These are phyloP conservation scores for Leptosphaerulina australis DNA, from an alignment of 2,329 filamentous ascomycete species.

Conservation along the genomic window DNA sequence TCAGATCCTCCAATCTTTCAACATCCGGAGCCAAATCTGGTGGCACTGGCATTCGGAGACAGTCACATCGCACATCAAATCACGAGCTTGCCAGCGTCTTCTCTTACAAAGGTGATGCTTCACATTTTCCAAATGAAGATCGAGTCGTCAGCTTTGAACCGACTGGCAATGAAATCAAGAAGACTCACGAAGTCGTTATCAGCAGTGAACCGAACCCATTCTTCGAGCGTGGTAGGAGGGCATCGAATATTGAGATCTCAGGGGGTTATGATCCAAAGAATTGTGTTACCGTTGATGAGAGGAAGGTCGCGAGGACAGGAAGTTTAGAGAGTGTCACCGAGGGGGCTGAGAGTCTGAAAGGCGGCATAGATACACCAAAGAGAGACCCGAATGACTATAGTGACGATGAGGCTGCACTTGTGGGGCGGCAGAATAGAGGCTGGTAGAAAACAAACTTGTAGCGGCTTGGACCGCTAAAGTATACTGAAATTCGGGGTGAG, in stretches of 20 bases:
- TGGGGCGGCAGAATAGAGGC: constrained; percentile 16
- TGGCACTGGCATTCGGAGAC: constrained; percentile 3
- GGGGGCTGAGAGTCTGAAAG: constrained; percentile 32
- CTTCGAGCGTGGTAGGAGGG: constrained; percentile 14
- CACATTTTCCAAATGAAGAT: constrained; percentile 11
- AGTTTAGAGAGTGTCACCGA: constrained; percentile 35
- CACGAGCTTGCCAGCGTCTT: constrained; percentile 37
- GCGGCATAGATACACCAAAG: constrained; percentile 19
- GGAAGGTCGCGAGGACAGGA: constrained; percentile 17
- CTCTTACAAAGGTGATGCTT: constrained; percentile 23
- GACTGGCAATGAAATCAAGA: constrained; percentile 39
- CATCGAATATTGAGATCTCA: constrained; percentile 20
- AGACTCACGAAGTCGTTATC: constrained; percentile 37
- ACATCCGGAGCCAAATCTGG: constrained; percentile 21
- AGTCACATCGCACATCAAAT: constrained; percentile 21
- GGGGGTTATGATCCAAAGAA: constrained; percentile 10
- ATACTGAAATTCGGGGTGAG: too few species aligned
- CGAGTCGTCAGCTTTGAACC: constrained; percentile 31
- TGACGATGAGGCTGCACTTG: constrained; percentile 34
- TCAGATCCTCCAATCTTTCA: constrained; percentile 38
- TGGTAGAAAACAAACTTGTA: too few species aligned
- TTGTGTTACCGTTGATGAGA: constrained; percentile 20
- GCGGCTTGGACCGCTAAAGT: too few species aligned
- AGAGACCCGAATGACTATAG: constrained; percentile 28
- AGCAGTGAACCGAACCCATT: constrained; percentile 33